These are phyloP conservation scores for Mucor lusitanicus DNA, from an alignment of 371 early-diverging fungal genomes.

Conservation along the genomic window DNA sequence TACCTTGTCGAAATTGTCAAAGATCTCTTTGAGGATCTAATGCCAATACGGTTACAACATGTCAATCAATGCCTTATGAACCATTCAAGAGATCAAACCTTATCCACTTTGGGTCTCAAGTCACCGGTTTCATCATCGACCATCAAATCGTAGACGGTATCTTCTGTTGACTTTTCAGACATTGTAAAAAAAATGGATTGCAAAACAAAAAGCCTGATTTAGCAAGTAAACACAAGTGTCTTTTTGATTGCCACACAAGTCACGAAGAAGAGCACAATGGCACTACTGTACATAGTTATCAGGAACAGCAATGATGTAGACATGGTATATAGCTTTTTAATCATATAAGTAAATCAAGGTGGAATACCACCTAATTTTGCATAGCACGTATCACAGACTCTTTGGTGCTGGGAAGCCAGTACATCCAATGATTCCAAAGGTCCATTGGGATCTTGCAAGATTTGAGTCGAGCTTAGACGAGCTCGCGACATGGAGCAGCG, in stretches of 20 bases:
- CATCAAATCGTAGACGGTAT: slow-evolving; percentile 14
- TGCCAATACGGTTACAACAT: neutral
- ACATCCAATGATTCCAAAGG: slow-evolving; percentile 32
- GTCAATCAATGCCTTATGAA: neutral
- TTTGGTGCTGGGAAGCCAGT: slow-evolving; percentile 50
- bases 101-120: slow-evolving; percentile 26
- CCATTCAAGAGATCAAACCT: slow-evolving; percentile 1
- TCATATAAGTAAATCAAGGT: slow-evolving; percentile 5
- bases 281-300: neutral
- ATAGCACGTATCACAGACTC: slow-evolving; percentile 63
- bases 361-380: slow-evolving; percentile 24
- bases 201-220: neutral
- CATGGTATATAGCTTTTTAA: neutral
- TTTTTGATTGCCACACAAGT: neutral
- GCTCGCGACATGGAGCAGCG: slow-evolving; percentile 65
- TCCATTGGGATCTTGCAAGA: slow-evolving; percentile 53
- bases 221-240: neutral
- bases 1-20: slow-evolving; percentile 67
- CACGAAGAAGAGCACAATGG: neutral
- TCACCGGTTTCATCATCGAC: slow-evolving; percentile 25
- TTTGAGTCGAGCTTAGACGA: slow-evolving; percentile 50
- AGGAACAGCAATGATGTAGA: neutral
- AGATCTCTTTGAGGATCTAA: slow-evolving; percentile 54
- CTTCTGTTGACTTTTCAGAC: slow-evolving; percentile 16
- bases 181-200: neutral